Evolutionary conservation across 1,284 basidiomycete genomes (phyloP), one percentile per base, ranked within the genome.

Genomic region (Papiliotrema fonsecae): DNA sequence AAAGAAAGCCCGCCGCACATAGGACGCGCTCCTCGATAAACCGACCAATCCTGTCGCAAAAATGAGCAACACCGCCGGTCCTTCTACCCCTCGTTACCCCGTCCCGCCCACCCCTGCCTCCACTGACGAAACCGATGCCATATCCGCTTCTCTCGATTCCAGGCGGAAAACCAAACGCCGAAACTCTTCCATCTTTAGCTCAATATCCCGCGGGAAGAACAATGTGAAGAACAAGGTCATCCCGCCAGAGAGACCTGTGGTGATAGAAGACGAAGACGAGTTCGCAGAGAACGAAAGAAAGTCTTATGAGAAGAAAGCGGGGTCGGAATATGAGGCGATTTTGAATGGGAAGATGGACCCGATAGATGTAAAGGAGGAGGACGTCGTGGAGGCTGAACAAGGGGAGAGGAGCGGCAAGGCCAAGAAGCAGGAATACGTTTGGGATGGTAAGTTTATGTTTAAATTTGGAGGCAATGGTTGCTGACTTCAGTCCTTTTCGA

Each of bases 381-480:
- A 9, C 45, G 50, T 37, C 45, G 47, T 6, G 51, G 55, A 44
- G 52, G 36, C 43, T 44, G 6, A 50, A 58, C 31, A 45, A 39
- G 26, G 53, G 51, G 35, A 36, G 56, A 13, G 16, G 51, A 13
- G 37, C 57, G 18, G 67, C 28, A 18, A 42, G 42, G 19, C n/a
- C n/a, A 74, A 25, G 67, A 62, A 78, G 31, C 79, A 84, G 73
- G 78, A 82, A 42, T 88, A 89, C 40, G 67, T 70, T 57, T 92
- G 88, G 88, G 80, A 79, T 58, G 71, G 87, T 87, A 64, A 61
- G 84, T 77, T 5, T 6, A 21, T 14, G 28, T 19, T 5, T 26
- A 14, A 35, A 34, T 31, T 13, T 6, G 42, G 28, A 45, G 43
- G 26, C 19, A 36, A 51, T 28, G 26, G 9, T 25, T 3, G 13